Evolutionary conservation across 495 filamentous ascomycete genomes (phyloP), one percentile per base, ranked within the genome.

Genomic region (Platismatia glauca): DNA sequence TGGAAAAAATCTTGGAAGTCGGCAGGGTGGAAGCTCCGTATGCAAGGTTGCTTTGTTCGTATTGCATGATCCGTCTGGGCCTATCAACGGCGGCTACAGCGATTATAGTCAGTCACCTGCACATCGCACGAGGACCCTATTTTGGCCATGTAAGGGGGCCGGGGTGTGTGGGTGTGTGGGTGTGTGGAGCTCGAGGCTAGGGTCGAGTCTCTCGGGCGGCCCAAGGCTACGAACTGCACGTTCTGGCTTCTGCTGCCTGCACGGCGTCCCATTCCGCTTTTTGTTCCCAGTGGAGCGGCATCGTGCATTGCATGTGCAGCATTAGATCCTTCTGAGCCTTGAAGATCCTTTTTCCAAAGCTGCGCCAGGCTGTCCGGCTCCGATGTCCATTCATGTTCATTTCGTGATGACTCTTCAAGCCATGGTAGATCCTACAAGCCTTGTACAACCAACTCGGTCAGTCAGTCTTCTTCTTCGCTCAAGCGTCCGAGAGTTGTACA

Each of bases 241-340:
- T 62, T 62, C 60, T 62, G 60, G 52, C 48, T 44, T 27, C 29
- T 43, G 55, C 39, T 48, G 60, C 60, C 60, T 62, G 60, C 60
- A 62, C 53, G 39, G 60, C 53, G 55, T 62, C 53, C 55, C 60
- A 62, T 16, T 67, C 61, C 57, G 57, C 37, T 39, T 58, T 57
- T 60, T 63, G 57, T 55, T 64, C 60, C 50, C 65, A 66, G 50
- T 37, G 50, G 52, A 55, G 57, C 65, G 65, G 65, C 60, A 66
- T 66, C 65, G 63, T 60, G 65, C 65, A 66, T 66, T 66, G 65
- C 62, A 64, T 43, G 35, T 48, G 62, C 61, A 66, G 53, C 60
- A 55, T 39, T 66, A 62, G 60, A 46, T 57, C 22, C 53, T 38
- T 38, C 37, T 60, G 41, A 35, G 60, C 60, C 52, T 61, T 60